A percentile compares a stretch with the other conserved stretches of the same genome.
Conservation (phyloP, 2,329 filamentous ascomycete species). For the Cladosporium velox region DNA sequence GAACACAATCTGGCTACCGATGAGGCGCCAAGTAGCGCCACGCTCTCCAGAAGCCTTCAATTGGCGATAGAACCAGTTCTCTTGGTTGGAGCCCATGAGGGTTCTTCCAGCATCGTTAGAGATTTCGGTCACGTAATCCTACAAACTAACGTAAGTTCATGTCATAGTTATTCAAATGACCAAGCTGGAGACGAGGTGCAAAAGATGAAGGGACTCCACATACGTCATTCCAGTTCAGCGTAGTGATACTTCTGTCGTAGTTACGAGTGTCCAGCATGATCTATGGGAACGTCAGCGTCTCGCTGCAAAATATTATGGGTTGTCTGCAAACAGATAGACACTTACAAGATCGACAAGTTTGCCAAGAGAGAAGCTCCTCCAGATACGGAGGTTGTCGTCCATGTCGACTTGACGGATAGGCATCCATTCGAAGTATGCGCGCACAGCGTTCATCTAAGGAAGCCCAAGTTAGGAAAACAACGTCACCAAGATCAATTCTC, state of each 20-base stretch:
- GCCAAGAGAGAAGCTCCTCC: constrained; percentile 46
- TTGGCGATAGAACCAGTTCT: constrained; percentile 55
- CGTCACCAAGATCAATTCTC: not conserved
- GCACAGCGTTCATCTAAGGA: constrained; percentile 46
- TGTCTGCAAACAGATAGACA: not conserved
- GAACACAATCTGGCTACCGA: constrained; percentile 71
- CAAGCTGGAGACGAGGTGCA: not conserved
- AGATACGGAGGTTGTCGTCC: constrained; percentile 47
- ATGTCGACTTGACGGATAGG: constrained; percentile 46
- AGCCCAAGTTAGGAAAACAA: not conserved
- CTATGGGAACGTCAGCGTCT: not conserved
- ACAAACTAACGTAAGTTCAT: not conserved
- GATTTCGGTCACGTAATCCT: constrained; percentile 32
- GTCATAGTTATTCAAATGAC: not conserved
- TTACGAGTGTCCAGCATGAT: constrained; percentile 48
- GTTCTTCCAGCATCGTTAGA: constrained; percentile 34
- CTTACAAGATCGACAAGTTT: constrained; percentile 41
- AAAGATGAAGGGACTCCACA: not conserved
- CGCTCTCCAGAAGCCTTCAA: constrained; percentile 50
- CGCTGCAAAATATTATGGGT: not conserved
- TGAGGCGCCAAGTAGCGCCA: constrained; percentile 66
- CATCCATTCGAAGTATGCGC: constrained; percentile 49
- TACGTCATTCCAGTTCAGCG: constrained; percentile 55
- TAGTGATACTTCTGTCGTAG: constrained; percentile 48
- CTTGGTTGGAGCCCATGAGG: constrained; percentile 32